These are phyloP conservation scores for Euphorbia lathyris DNA, from an alignment of 345 rosid species.

Conservation along the genomic window DNA sequence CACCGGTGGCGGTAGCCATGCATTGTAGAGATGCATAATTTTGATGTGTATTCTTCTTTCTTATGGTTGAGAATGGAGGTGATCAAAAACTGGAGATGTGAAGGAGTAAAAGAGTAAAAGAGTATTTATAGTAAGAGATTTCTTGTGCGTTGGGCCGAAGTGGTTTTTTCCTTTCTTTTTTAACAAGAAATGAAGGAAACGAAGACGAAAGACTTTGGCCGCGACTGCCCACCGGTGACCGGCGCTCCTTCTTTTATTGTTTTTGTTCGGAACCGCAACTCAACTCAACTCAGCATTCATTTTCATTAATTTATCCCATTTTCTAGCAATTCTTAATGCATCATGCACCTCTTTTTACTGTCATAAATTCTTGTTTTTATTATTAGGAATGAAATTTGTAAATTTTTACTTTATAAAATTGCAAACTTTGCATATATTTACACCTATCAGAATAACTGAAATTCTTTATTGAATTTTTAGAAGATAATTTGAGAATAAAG, in stretches of 20 bases:
- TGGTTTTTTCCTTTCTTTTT: background rate
- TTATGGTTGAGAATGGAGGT: background rate
- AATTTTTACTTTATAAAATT: no score
- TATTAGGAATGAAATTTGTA: no score
- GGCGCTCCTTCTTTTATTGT: background rate
- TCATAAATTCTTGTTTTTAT: no score
- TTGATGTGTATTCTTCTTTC: background rate
- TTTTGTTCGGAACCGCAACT: no score
- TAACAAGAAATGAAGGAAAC: background rate
- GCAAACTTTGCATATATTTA: no score
- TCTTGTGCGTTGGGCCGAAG: background rate
- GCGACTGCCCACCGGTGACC: background rate
- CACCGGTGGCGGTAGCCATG: conserved; percentile 93
- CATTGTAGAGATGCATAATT: conserved; percentile 88
- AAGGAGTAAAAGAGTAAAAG: background rate
- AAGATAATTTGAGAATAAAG: no score
- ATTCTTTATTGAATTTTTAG: no score
- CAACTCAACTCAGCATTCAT: no score
- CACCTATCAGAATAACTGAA: no score
- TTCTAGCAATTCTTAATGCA: no score
- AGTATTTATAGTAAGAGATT: background rate
- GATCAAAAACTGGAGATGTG: background rate
- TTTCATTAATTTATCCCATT: no score
- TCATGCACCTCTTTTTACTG: no score
- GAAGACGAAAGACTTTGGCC: background rate